phyloP scores from a whole-genome alignment of 2,329 filamentous ascomycete species.

The Beauveria sp. region DNA sequence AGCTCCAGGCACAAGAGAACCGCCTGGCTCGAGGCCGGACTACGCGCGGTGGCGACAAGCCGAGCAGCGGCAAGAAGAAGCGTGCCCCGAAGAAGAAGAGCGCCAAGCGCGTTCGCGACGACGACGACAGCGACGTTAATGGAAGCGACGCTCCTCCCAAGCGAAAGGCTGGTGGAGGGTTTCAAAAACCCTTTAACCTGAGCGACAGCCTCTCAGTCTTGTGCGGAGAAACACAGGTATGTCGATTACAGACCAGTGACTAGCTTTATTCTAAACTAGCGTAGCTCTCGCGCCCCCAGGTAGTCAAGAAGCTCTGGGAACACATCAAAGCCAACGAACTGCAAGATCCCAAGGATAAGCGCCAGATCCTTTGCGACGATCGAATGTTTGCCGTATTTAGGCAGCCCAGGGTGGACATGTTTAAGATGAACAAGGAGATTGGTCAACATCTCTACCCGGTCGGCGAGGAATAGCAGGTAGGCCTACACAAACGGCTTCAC shows the following conservation, averaged over 20 bases:
- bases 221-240: conserved; percentile 60
- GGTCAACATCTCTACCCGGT: conserved; percentile 82
- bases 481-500: not conserved
- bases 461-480: conserved; percentile 51
- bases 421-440: conserved; percentile 97
- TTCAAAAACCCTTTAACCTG: conserved; percentile 79
- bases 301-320: conserved; percentile 93
- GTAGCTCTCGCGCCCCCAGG: conserved; percentile 85
- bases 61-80: conserved; percentile 56
- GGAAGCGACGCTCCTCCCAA: conserved; percentile 55
- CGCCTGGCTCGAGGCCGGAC: conserved; percentile 56
- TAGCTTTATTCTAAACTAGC: not conserved
- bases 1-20: conserved; percentile 90
- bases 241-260: conserved; percentile 18
- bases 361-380: conserved; percentile 89
- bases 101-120: conserved; percentile 63
- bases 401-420: conserved; percentile 89
- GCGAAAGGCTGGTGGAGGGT: conserved; percentile 83
- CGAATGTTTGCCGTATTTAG: conserved; percentile 90
- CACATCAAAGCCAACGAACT: conserved; percentile 85
- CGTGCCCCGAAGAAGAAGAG: conserved; percentile 64
- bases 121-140: conserved; percentile 73
- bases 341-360: conserved; percentile 85
- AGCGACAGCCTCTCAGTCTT: conserved; percentile 63
- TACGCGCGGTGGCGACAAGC: conserved; percentile 63